A percentile compares a stretch with the other conserved stretches of the same genome.
Conservation (phyloP, 2,329 filamentous ascomycete genomes). For the Raffaelea albimanens region DNA sequence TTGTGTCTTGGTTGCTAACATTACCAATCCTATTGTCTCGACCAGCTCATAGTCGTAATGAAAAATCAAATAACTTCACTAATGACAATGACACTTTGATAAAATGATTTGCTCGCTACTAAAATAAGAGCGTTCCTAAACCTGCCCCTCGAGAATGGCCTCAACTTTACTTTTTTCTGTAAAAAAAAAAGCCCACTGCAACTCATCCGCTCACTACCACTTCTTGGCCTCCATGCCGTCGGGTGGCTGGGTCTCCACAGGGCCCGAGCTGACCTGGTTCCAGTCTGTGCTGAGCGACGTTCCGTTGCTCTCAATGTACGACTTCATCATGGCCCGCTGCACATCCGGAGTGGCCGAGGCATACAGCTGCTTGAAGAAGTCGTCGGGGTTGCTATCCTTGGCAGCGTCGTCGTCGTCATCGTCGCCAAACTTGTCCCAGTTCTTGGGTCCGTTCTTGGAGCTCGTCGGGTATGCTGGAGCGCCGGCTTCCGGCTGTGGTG, state of each 20-base stretch:
- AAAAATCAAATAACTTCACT: no score
- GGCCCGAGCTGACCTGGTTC: conserved; percentile 65
- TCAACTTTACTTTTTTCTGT: no score
- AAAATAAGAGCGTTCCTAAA: no score
- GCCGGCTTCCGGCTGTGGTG: no score
- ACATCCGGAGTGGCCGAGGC: conserved; percentile 68
- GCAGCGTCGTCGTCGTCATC: conserved; percentile 48
- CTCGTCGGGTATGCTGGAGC: conserved; percentile 85
- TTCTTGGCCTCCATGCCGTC: conserved; percentile 71
- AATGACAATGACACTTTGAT: no score
- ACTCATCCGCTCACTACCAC: no score
- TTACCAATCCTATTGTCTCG: no score
- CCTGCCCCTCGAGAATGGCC: no score
- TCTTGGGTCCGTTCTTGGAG: conserved; percentile 70
- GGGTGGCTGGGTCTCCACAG: conserved; percentile 63
- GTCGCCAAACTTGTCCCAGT: conserved; percentile 74
- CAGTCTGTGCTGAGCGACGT: conserved; percentile 90
- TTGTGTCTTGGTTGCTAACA: no score
- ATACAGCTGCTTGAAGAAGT: conserved; percentile 88
- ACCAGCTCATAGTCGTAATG: no score
- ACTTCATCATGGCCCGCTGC: conserved; percentile 94
- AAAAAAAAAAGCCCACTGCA: background rate
- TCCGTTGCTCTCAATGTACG: conserved; percentile 86
- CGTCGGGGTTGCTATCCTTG: conserved; percentile 55
- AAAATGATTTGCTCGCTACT: no score